Evolutionary conservation across 1,284 basidiomycete genomes (phyloP), one percentile per base, ranked within the genome.

Genomic region (Ganoderma sp.): DNA sequence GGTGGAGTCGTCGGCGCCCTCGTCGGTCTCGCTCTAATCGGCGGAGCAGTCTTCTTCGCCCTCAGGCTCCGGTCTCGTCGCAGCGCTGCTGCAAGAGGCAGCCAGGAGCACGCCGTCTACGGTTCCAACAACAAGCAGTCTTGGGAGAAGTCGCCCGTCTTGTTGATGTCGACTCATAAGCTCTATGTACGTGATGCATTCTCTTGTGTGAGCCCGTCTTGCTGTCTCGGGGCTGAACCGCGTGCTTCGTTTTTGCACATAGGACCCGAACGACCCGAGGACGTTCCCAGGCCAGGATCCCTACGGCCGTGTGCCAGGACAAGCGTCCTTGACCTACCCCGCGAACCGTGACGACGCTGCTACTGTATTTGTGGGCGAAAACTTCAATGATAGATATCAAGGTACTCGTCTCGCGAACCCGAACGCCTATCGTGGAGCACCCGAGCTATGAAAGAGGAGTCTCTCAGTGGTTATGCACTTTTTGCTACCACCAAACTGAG

Each of bases 261-360:
- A 72, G 71, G 66, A 72, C 43, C 71, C 71, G 7, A 67, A 72
- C 41, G 69, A 72, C 48, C 69, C 71, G 57, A 72, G 60, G 32
- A 70, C 71, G 1, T 72, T 72, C 69, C 69, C 71, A 52, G n/a
- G 37, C 22, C 22, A 43, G 22, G 67, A 43, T 25, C 58, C 58
- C 3, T 50, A 57, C n/a, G 22, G 58, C 7, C 7, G 45, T 12
- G 63, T 52, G 41, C 59, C 70, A 15, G 28, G 54, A 14, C 61
- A 63, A 2, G 59, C 66, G 25, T 48, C 48, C 1, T 15, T 10
- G 1, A 39, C 39, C 2, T 61, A 67, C 28, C n/a, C 22, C 8
- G 57, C 70, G 2, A 32, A 32, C 28, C 28, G 4, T 32, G 28
- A 32, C 28, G 28, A 32, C 10, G 28, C 56, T 2, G 12, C 50